Evolutionary conservation across 345 rosid species (phyloP), one percentile per base, ranked within the genome.

Genomic region (Moricandia moricandioides): DNA sequence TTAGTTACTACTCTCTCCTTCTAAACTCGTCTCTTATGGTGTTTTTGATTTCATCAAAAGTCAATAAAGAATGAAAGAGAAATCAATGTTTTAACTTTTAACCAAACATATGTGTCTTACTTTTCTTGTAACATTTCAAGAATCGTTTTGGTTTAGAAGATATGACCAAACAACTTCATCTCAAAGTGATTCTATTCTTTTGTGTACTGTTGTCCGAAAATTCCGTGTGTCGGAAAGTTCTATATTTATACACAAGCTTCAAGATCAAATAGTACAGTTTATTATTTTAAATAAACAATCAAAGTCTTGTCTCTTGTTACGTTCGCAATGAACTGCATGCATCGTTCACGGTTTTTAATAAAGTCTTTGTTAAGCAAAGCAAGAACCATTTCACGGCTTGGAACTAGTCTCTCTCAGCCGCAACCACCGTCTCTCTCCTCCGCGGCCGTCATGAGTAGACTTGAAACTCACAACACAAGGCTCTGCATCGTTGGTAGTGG

Each of bases 401-500:
- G 63, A 14, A 47, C 84, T 17, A 35, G 76, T 10, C 35, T 81
- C 62, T 31, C 65, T 43, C 71, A 17, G 62, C 62, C 61, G 18
- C 31, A 10, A 10, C 61, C 35, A 9, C 57, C 76, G 76, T 49
- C 80, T 21, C 56, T 58, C 0, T 55, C 81, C 54, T 60, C 81
- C 35, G n/a, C 82, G 52, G 1, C 77, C 60, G 51, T 79, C 80
- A 89, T 87, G 97, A 87, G 86, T n/a, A 84, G 78, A 54, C 82
- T 76, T 52, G 69, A 71, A 18, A 66, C 72, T 0, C 73, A 71
- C 34, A 81, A 73, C 61, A 90, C 97, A 17, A 89, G 84, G 65
- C 82, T 95, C 57, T 95, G 99, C 78, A 92, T 95, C 83, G 84
- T 92, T 57, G 99, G 99, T 1, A 88, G 93, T 65, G 99, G 99